A percentile compares a stretch with the other conserved stretches of the same genome.
These are phyloP conservation scores for Lanzia echinophila DNA, from an alignment of 2,329 filamentous ascomycete species.

Conservation along the genomic window DNA sequence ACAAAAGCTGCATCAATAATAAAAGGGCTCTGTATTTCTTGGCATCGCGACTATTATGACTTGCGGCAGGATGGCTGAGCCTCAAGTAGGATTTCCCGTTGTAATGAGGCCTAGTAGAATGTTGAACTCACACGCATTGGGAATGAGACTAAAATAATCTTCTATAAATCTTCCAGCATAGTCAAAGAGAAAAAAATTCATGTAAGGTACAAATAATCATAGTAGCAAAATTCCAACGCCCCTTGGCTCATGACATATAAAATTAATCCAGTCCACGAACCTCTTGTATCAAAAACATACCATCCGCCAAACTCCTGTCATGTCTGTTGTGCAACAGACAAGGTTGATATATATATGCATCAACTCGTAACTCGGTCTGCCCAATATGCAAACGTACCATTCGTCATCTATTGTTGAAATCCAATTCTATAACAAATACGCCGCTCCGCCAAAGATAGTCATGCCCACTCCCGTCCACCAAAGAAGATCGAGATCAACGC, in stretches of 20 bases:
- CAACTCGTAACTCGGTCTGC: conserved; percentile 7
- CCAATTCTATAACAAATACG: conserved; percentile 26
- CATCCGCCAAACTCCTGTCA: conserved; percentile 1
- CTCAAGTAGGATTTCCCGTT: too few relatives aligned
- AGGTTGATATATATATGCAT: conserved; percentile 17
- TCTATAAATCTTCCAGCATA: not conserved
- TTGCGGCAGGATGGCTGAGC: too few relatives aligned
- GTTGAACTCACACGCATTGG: not conserved
- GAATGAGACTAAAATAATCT: not conserved
- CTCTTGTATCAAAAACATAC: conserved; percentile 12
- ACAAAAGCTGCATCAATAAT: not conserved
- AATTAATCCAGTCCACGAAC: not conserved
- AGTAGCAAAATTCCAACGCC: conserved; percentile 5
- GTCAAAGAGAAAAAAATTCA: not conserved
- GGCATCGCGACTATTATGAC: too few relatives aligned
- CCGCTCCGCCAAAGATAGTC: conserved; percentile 30
- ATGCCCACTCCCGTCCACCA: conserved; percentile 32
- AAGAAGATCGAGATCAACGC: conserved; percentile 26
- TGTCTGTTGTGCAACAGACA: conserved; percentile 1
- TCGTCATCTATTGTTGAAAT: not conserved
- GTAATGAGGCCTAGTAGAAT: not conserved
- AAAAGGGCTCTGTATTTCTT: too few relatives aligned
- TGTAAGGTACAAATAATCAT: not conserved
- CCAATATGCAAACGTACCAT: conserved; percentile 17
- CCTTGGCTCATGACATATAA: not conserved